These are phyloP conservation scores for Boletus rubroflammeus DNA, from an alignment of 768 basidiomycete species.

Conservation along the genomic window DNA sequence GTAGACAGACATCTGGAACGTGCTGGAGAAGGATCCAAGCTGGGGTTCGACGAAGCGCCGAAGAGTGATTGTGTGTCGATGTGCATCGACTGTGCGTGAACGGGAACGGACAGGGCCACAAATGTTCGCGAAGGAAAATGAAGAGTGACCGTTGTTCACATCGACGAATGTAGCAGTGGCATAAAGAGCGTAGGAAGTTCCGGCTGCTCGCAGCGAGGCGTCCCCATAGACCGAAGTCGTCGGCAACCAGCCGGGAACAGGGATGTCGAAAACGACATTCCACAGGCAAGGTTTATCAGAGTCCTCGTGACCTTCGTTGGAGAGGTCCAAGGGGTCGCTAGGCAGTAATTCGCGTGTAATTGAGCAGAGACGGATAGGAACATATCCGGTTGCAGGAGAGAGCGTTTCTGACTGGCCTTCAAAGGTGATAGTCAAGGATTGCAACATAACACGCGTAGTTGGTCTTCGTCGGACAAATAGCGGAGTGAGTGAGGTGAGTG, in stretches of 20 bases:
- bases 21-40: slow-evolving; percentile 25
- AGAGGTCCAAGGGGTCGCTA: slow-evolving; percentile 53
- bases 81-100: slow-evolving; percentile 39
- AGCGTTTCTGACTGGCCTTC: slow-evolving; percentile 84
- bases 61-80: slow-evolving; percentile 41
- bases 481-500: slow-evolving; percentile 53
- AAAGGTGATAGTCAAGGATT: slow-evolving; percentile 71
- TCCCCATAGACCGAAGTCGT: slow-evolving; percentile 49
- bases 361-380: slow-evolving; percentile 62
- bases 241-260: slow-evolving; percentile 91
- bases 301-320: slow-evolving; percentile 62
- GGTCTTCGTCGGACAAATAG: slow-evolving; percentile 50
- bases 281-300: slow-evolving; percentile 53
- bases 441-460: slow-evolving; percentile 52
- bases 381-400: slow-evolving; percentile 62
- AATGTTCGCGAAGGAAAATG: slow-evolving; percentile 49
- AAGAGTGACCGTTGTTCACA: slow-evolving; percentile 39
- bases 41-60: slow-evolving; percentile 52
- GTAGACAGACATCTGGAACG: slow-evolving; percentile 38
- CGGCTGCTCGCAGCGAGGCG: slow-evolving; percentile 39
- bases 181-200: slow-evolving; percentile 63
- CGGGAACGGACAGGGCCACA: slow-evolving; percentile 56
- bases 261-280: slow-evolving; percentile 77
- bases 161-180: slow-evolving; percentile 60
- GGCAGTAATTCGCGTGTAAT: slow-evolving; percentile 56